Evolutionary conservation across 1,139 yeast genomes (phyloP).

Genomic region (Protomyces inouyei): DNA sequence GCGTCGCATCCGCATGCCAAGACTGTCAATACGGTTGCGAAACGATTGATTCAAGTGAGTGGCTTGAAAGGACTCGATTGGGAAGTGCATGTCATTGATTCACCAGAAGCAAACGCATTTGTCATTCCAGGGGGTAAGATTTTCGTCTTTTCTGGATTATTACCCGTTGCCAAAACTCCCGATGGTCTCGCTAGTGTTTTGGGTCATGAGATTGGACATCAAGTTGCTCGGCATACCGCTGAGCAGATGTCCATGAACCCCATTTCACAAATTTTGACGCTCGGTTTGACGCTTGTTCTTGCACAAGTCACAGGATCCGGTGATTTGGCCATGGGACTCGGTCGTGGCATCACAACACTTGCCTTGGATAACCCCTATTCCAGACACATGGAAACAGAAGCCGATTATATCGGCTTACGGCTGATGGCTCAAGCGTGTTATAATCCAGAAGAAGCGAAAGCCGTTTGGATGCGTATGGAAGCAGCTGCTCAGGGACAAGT

Average conservation of each 20-base stretch:
- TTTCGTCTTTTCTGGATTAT: constrained; percentile 73
- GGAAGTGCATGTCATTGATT: constrained; percentile 76
- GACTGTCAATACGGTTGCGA: constrained; percentile 57
- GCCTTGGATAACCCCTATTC: constrained; percentile 75
- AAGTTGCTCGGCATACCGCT: constrained; percentile 77
- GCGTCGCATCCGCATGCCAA: constrained; percentile 45
- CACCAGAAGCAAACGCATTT: constrained; percentile 83
- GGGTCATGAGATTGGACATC: constrained; percentile 90
- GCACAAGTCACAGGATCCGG: constrained; percentile 52
- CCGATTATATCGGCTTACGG: constrained; percentile 89
- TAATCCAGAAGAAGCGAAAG: constrained; percentile 65
- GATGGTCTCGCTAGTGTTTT: constrained; percentile 92
- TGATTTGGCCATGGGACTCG: constrained; percentile 27
- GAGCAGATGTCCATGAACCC: constrained; percentile 51
- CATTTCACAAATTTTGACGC: constrained; percentile 18
- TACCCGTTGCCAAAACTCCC: constrained; percentile 72
- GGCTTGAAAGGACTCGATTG: constrained; percentile 52
- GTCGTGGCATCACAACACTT: constrained; percentile 51
- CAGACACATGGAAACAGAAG: constrained; percentile 91
- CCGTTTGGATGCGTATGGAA: constrained; percentile 79
- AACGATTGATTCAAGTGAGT: constrained; percentile 49
- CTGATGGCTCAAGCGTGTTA: constrained; percentile 87
- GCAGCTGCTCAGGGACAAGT: constrained; percentile 46
- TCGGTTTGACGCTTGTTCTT: constrained; percentile 18
- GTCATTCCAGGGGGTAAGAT: constrained; percentile 95